These are phyloP conservation scores for Helianthus tuberosus DNA, from an alignment of 129 eudicot species.

Conservation along the genomic window DNA sequence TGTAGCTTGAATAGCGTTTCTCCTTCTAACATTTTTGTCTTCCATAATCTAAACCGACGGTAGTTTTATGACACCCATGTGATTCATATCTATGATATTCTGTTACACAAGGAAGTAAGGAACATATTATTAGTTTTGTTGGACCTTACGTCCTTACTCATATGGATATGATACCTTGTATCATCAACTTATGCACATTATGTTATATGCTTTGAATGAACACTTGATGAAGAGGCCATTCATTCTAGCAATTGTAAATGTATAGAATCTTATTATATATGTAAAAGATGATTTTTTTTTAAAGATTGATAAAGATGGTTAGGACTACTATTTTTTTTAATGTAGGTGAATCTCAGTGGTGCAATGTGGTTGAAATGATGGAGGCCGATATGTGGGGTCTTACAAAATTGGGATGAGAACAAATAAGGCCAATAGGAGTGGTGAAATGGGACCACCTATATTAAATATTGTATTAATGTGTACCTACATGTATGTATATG, in stretches of 20 bases:
- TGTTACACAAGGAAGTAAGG: neutral
- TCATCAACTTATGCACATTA: too few species aligned
- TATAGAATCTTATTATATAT: neutral
- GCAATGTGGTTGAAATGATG: conserved; percentile 24
- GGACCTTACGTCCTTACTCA: too few species aligned
- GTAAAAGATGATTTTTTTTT: neutral
- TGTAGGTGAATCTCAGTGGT: conserved; percentile 17
- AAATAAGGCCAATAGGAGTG: conserved; percentile 30
- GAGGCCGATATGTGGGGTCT: conserved; percentile 33
- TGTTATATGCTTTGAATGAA: too few species aligned
- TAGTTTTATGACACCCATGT: too few species aligned
- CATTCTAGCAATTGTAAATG: neutral
- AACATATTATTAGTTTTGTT: too few species aligned
- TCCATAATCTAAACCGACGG: neutral
- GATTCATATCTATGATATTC: neutral
- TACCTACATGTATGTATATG: conserved; percentile 25
- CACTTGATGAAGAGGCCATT: too few species aligned
- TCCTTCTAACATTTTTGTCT: neutral
- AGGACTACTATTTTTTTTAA: neutral
- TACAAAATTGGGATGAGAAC: conserved; percentile 19
- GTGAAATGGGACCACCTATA: conserved; percentile 25
- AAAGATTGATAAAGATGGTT: neutral
- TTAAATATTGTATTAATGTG: conserved; percentile 24
- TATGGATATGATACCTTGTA: too few species aligned
- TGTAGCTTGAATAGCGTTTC: neutral